Conservation (phyloP, 169 alveolate genomes). For the Eimeria sp. region DNA sequence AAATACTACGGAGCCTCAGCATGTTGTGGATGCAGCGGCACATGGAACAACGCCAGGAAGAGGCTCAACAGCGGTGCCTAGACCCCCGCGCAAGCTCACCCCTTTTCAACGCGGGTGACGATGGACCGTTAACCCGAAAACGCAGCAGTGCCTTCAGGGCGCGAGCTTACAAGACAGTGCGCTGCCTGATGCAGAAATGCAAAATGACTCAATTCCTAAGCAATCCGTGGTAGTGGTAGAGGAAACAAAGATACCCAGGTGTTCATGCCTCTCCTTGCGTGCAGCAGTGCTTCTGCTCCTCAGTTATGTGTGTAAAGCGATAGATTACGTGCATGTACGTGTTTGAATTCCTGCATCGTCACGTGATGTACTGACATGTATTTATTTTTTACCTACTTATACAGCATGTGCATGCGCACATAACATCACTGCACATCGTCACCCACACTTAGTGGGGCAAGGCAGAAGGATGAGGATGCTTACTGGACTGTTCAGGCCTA, state of each 20-base stretch:
- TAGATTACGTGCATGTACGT: background rate
- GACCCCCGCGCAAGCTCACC: conserved; percentile 14
- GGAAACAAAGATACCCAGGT: background rate
- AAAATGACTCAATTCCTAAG: background rate
- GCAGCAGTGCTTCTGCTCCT: background rate
- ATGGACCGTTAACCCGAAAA: background rate
- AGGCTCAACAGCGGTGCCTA: conserved; percentile 13
- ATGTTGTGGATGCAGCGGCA: conserved; percentile 64
- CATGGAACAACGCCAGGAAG: conserved; percentile 61
- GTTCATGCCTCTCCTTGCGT: background rate
- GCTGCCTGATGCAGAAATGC: background rate
- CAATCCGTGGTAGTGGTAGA: background rate
- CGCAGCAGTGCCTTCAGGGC: conserved; percentile 58
- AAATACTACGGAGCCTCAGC: conserved; percentile 58
- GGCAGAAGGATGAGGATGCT: background rate
- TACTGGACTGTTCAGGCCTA: conserved; percentile 39
- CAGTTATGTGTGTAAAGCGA: background rate
- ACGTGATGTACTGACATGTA: background rate
- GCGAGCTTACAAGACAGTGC: conserved; percentile 59
- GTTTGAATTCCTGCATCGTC: background rate
- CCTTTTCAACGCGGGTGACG: conserved; percentile 21
- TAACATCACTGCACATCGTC: background rate
- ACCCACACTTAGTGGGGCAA: background rate
- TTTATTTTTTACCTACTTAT: background rate
- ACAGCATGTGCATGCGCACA: background rate